Evolutionary conservation across 129 eudicot species (phyloP).

Genomic region (Pulicaria dysenterica): DNA sequence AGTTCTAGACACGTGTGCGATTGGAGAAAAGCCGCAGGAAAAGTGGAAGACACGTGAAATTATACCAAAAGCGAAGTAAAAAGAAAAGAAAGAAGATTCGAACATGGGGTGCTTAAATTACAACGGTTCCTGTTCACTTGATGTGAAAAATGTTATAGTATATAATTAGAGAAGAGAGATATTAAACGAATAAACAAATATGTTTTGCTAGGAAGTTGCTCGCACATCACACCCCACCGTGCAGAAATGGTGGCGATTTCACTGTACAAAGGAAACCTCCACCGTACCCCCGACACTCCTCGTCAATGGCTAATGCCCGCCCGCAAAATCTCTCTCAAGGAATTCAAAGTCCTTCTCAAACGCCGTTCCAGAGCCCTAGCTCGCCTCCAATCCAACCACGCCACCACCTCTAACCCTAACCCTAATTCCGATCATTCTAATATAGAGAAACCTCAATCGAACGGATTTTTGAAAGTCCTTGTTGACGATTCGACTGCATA

Average conservation of each 20-base stretch:
- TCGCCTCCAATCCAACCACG: slow-evolving; percentile 52
- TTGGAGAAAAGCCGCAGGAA: too few species aligned
- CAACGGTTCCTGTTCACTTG: too few species aligned
- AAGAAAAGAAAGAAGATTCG: too few species aligned
- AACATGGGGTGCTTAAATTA: too few species aligned
- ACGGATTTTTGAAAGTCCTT: slow-evolving; percentile 20
- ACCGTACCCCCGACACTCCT: slow-evolving; percentile 64
- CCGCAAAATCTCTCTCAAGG: slow-evolving; percentile 58
- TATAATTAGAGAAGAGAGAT: too few species aligned
- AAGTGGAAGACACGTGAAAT: too few species aligned
- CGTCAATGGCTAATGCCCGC: slow-evolving; percentile 73
- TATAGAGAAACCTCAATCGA: not conserved
- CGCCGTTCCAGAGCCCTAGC: slow-evolving; percentile 84
- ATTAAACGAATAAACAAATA: too few species aligned
- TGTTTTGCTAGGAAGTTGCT: too few species aligned
- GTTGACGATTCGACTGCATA: slow-evolving; percentile 12
- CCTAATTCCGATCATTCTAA: slow-evolving; percentile 16
- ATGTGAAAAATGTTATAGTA: too few species aligned
- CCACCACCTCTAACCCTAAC: slow-evolving; percentile 45
- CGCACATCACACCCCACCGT: too few species aligned
- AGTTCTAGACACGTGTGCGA: too few species aligned
- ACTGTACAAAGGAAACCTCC: slow-evolving; percentile 81
- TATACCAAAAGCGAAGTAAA: too few species aligned
- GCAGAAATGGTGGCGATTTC: slow-evolving; percentile 80
- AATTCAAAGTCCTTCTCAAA: slow-evolving; percentile 60